Conservation (phyloP, 75 land plant species). For the Cupressus sempervirens region DNA sequence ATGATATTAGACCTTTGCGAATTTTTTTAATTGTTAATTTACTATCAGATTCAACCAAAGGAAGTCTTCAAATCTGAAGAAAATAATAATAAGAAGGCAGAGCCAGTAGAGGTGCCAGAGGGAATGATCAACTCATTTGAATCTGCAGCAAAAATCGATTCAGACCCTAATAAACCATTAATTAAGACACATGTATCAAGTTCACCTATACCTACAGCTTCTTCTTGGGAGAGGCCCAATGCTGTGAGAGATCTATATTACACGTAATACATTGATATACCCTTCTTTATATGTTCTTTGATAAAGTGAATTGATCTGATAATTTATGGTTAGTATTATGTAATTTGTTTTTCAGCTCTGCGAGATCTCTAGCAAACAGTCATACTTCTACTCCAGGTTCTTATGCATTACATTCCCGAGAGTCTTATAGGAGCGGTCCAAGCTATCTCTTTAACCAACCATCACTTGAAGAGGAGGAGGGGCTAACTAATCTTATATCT, state of each 20-base stretch:
- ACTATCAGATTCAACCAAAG: neutral
- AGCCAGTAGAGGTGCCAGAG: neutral
- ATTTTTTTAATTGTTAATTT: neutral
- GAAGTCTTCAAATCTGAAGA: neutral
- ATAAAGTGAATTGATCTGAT: neutral
- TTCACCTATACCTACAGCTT: conserved; percentile 31
- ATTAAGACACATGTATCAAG: conserved; percentile 5
- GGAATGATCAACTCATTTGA: neutral
- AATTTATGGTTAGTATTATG: neutral
- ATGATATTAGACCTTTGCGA: neutral
- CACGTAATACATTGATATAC: conserved; percentile 26
- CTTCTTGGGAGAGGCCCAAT: conserved; percentile 5
- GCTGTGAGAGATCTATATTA: conserved; percentile 33
- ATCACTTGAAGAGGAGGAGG: conserved; percentile 21
- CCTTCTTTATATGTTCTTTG: neutral
- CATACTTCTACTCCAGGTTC: conserved; percentile 53
- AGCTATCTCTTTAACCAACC: neutral
- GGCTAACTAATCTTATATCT: conserved; percentile 10
- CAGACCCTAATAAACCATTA: neutral
- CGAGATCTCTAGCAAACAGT: conserved; percentile 70
- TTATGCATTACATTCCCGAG: conserved; percentile 10
- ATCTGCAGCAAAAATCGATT: neutral
- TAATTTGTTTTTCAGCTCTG: conserved; percentile 53
- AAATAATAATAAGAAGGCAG: neutral
- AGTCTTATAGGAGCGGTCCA: conserved; percentile 13